Conservation (phyloP, 1,284 basidiomycete species). For the Malassezia nana region DNA sequence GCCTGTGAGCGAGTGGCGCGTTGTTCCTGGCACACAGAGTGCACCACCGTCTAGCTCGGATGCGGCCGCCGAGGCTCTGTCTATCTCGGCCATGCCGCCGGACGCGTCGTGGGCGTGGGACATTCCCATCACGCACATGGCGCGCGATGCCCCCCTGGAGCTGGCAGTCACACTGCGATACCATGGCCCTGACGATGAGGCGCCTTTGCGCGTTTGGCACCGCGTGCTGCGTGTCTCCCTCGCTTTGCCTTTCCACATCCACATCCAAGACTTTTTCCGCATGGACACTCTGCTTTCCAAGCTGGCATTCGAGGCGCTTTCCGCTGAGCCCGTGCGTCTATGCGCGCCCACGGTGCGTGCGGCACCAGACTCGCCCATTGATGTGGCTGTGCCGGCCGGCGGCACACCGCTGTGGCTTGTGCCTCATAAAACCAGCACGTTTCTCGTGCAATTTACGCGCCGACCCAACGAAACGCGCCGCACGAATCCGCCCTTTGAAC, state of each 20-base stretch:
- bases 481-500: constrained; percentile 15
- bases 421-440: constrained; percentile 31
- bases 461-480: background rate
- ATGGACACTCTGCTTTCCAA: constrained; percentile 22
- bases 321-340: background rate
- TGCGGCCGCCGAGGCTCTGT: background rate
- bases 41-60: background rate
- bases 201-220: constrained; percentile 14
- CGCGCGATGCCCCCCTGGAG: constrained; percentile 19
- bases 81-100: background rate
- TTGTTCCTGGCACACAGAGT: background rate
- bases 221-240: constrained; percentile 15
- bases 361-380: background rate
- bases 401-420: constrained; percentile 17
- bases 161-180: constrained; percentile 20
- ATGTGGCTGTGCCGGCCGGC: background rate
- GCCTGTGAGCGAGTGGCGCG: background rate
- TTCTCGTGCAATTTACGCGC: constrained; percentile 28
- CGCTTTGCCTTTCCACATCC: constrained; percentile 40
- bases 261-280: constrained; percentile 47
- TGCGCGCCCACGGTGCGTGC: background rate
- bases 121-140: constrained; percentile 19
- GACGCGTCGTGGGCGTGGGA: constrained; percentile 1
- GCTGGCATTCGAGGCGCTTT: constrained; percentile 5
- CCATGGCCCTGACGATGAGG: background rate